Conservation (phyloP, 2,329 filamentous ascomycete genomes). For the Neofusicoccum laricinum region DNA sequence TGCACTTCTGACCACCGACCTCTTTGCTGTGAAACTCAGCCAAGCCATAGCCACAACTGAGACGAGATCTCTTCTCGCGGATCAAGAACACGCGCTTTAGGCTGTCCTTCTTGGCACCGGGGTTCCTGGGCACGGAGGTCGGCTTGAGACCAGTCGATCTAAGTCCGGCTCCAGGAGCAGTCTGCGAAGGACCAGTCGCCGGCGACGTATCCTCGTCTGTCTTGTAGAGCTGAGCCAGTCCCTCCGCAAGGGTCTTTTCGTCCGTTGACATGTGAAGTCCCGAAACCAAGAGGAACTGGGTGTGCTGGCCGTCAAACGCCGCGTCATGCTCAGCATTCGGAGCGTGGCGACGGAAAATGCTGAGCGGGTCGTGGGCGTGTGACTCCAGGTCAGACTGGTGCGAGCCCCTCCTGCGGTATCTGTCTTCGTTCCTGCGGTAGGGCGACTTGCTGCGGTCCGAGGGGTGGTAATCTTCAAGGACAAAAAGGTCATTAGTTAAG, state of each 20-base stretch:
- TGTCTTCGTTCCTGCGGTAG: background rate
- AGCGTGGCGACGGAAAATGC: background rate
- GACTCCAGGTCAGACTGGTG: conserved; percentile 10
- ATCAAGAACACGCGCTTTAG: conserved; percentile 74
- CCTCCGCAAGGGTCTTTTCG: background rate
- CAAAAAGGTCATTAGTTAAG: conserved; percentile 15
- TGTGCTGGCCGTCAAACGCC: conserved; percentile 19
- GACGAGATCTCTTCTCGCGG: conserved; percentile 66
- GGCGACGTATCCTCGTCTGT: background rate
- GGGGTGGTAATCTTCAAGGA: conserved; percentile 15
- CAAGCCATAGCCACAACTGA: conserved; percentile 79
- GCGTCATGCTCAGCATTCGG: conserved; percentile 21
- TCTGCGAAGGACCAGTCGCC: conserved; percentile 26
- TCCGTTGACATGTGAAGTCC: background rate
- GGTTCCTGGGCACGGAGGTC: conserved; percentile 57
- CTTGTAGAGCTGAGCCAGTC: conserved; percentile 51
- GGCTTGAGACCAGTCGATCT: conserved; percentile 35
- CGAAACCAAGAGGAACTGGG: conserved; percentile 16
- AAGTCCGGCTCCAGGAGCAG: conserved; percentile 26
- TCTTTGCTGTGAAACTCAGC: conserved; percentile 76
- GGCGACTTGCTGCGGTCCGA: conserved; percentile 14
- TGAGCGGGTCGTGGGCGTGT: background rate
- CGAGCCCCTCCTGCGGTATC: conserved; percentile 7
- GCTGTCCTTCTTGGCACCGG: conserved; percentile 71
- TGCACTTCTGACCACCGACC: conserved; percentile 26